Evolutionary conservation across 345 rosid genomes (phyloP).

Genomic region (Corchorus olitorius): DNA sequence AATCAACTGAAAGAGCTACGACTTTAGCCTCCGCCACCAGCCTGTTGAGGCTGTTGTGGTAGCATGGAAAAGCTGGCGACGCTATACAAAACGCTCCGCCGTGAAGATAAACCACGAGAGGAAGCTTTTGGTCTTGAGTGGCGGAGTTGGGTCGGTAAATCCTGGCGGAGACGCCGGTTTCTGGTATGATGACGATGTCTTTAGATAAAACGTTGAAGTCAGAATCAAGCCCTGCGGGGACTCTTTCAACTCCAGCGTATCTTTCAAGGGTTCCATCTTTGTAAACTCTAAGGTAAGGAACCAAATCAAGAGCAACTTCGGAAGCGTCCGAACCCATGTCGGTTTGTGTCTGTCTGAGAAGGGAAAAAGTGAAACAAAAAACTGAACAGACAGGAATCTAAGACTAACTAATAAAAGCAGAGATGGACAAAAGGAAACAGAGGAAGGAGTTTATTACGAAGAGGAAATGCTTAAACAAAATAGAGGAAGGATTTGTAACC

Average conservation of each 20-base stretch:
- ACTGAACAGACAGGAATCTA: background rate
- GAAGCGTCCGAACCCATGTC: constrained; percentile 45
- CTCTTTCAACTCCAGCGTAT: constrained; percentile 50
- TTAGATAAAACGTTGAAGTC: constrained; percentile 58
- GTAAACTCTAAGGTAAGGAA: constrained; percentile 62
- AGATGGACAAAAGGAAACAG: background rate
- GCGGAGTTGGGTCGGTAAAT: constrained; percentile 53
- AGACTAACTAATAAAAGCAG: background rate
- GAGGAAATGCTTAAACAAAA: background rate
- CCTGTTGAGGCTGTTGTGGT: constrained; percentile 65
- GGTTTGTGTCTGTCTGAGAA: background rate
- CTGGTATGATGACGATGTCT: constrained; percentile 54
- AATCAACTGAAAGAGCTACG: constrained; percentile 61
- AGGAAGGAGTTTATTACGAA: background rate
- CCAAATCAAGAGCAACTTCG: constrained; percentile 47
- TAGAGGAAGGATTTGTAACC: background rate
- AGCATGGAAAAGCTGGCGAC: constrained; percentile 55
- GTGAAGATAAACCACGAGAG: constrained; percentile 72
- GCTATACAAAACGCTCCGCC: constrained; percentile 82
- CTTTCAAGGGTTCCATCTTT: constrained; percentile 65
- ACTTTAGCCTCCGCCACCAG: constrained; percentile 57
- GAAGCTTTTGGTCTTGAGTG: constrained; percentile 40
- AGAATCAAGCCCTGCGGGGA: constrained; percentile 59
- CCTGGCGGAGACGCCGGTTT: constrained; percentile 58
- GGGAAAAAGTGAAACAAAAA: background rate